Percentiles rank a stretch among this genome's conserved stretches.
These are phyloP conservation scores for Centella asiatica DNA, from an alignment of 129 eudicot species.

Conservation along the genomic window DNA sequence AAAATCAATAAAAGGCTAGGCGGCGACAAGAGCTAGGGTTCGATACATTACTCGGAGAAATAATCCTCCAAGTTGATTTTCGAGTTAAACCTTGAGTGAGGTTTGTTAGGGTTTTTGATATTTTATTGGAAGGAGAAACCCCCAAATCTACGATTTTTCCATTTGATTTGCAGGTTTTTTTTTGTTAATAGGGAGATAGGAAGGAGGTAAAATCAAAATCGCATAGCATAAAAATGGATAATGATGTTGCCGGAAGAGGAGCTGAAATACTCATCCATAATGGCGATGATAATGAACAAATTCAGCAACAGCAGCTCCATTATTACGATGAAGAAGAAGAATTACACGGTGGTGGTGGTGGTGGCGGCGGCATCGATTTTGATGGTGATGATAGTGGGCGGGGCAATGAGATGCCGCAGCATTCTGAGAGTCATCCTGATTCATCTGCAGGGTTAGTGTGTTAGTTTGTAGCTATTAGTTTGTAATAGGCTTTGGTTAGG, in stretches of 20 bases:
- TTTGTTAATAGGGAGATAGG: too few relatives aligned
- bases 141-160: too few relatives aligned
- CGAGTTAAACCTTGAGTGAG: neutral
- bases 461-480: conserved; percentile 67
- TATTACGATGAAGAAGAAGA: conserved; percentile 10
- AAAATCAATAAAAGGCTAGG: neutral
- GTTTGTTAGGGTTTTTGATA: too few relatives aligned
- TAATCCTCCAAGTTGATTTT: too few relatives aligned
- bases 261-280: conserved; percentile 29
- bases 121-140: too few relatives aligned
- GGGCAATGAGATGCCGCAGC: conserved; percentile 36
- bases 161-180: too few relatives aligned
- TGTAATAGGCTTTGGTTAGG: conserved; percentile 36
- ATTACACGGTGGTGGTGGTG: conserved; percentile 10
- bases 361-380: conserved; percentile 15
- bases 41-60: too few relatives aligned
- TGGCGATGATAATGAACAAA: conserved; percentile 51
- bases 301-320: conserved; percentile 11
- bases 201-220: too few relatives aligned
- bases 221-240: conserved; percentile 64
- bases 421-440: conserved; percentile 50
- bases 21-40: conserved; percentile 13
- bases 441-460: conserved; percentile 98
- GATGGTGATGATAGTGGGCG: conserved; percentile 60
- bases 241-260: conserved; percentile 28